phyloP scores from a whole-genome alignment of 2,329 filamentous ascomycete species.

The Colletotrichum sp. region DNA sequence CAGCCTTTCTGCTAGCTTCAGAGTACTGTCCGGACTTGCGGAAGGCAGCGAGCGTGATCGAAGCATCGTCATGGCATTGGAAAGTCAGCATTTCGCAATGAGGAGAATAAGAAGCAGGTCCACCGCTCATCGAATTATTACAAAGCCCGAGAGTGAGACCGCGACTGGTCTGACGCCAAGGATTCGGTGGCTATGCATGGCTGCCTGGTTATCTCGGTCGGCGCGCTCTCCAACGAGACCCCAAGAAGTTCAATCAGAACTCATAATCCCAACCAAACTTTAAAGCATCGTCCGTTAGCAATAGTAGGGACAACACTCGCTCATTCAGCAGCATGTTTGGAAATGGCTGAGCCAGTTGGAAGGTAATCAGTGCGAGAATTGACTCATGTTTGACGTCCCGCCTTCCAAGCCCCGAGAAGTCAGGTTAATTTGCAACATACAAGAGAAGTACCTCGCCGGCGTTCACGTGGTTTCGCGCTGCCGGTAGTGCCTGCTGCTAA shows the following conservation, averaged over 20 bases:
- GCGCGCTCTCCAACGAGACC: not conserved
- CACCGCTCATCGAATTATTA: rapidly evolving
- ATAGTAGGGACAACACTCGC: not conserved
- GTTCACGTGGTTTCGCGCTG: not conserved
- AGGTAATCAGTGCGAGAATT: not conserved
- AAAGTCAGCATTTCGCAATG: rapidly evolving
- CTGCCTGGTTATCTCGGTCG: not conserved
- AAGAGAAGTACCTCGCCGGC: not conserved
- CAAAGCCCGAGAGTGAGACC: not conserved
- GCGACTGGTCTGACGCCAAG: not conserved
- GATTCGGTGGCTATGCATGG: not conserved
- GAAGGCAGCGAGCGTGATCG: not conserved
- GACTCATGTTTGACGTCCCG: not conserved
- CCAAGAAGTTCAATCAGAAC: not conserved
- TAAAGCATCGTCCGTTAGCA: not conserved
- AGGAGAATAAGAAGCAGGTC: not conserved
- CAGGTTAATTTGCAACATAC: not conserved
- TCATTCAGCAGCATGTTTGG: not conserved
- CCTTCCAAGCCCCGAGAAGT: not conserved
- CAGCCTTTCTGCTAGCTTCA: not conserved
- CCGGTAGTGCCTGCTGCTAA: not conserved
- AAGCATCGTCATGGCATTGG: not conserved
- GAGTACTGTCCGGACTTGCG: rapidly evolving
- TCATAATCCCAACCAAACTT: not conserved
- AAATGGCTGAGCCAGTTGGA: not conserved